phyloP scores from a whole-genome alignment of 139 green algal species.

The Parachlorella kessleri region DNA sequence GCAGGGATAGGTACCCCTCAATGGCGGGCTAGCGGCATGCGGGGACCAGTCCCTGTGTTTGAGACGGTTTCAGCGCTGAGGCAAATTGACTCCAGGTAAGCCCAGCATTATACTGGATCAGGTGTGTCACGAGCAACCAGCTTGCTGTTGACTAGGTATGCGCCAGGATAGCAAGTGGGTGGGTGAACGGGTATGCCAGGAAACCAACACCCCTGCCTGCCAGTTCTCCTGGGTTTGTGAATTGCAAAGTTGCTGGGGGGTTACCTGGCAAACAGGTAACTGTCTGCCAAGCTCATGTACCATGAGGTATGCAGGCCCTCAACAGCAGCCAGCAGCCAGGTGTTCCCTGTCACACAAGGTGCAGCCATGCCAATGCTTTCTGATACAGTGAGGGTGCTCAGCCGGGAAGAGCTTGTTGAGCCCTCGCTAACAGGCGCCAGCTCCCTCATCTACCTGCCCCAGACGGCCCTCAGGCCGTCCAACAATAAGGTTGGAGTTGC shows the following conservation, averaged over 20 bases:
- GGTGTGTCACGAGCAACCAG: too few species aligned
- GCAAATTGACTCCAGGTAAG: too few species aligned
- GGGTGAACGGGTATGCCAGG: too few species aligned
- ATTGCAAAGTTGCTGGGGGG: neutral
- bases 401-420: neutral
- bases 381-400: too few species aligned
- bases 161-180: too few species aligned
- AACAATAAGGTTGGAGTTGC: neutral
- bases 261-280: neutral
- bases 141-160: too few species aligned
- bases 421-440: neutral
- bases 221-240: conserved; percentile 1
- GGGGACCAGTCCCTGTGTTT: neutral
- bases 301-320: neutral
- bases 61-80: neutral
- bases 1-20: too few species aligned
- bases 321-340: neutral
- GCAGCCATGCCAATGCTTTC: too few species aligned
- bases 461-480: too few species aligned
- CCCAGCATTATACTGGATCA: too few species aligned
- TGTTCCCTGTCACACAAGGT: neutral
- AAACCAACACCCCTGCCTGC: too few species aligned
- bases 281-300: neutral
- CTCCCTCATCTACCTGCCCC: neutral
- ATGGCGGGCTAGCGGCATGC: neutral